Conservation (phyloP, 768 basidiomycete species). For the Xerocomellus intermedius region DNA sequence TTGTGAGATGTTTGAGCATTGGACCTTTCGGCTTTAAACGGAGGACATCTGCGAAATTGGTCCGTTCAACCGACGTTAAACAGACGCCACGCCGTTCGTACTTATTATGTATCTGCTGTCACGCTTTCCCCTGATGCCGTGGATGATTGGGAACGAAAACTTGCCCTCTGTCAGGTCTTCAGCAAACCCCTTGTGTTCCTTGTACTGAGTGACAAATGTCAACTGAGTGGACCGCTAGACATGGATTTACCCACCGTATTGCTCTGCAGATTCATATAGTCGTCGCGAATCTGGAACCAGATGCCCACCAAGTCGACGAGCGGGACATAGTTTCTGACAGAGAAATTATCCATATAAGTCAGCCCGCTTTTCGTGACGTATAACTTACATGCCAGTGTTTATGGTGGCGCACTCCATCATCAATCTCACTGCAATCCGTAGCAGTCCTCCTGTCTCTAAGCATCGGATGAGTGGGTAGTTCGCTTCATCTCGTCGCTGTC, state of each 20-base stretch:
- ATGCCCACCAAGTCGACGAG: conserved; percentile 56
- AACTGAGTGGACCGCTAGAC: not conserved
- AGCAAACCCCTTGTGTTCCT: conserved; percentile 81
- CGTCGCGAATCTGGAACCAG: conserved; percentile 60
- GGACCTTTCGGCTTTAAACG: conserved; percentile 84
- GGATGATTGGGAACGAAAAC: conserved; percentile 95
- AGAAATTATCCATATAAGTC: not conserved
- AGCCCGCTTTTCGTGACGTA: not conserved
- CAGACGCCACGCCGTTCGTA: conserved; percentile 40
- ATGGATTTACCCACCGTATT: conserved; percentile 9
- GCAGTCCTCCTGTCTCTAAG: conserved; percentile 90
- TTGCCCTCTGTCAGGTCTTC: conserved; percentile 97
- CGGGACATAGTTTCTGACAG: conserved; percentile 50
- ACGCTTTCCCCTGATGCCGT: conserved; percentile 76
- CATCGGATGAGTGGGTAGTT: not conserved
- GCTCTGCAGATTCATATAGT: conserved; percentile 42
- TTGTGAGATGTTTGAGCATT: conserved; percentile 76
- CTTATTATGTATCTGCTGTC: conserved; percentile 82
- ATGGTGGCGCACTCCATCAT: conserved; percentile 87
- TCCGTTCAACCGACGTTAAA: not conserved
- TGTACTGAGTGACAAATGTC: conserved; percentile 57
- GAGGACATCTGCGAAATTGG: conserved; percentile 64
- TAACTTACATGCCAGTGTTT: conserved; percentile 54
- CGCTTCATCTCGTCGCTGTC: not conserved
- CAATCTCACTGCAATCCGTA: conserved; percentile 87